A percentile compares a stretch with the other conserved stretches of the same genome.
These are phyloP conservation scores for Hyaloscypha finlandica DNA, from an alignment of 495 filamentous ascomycete genomes.

Conservation along the genomic window DNA sequence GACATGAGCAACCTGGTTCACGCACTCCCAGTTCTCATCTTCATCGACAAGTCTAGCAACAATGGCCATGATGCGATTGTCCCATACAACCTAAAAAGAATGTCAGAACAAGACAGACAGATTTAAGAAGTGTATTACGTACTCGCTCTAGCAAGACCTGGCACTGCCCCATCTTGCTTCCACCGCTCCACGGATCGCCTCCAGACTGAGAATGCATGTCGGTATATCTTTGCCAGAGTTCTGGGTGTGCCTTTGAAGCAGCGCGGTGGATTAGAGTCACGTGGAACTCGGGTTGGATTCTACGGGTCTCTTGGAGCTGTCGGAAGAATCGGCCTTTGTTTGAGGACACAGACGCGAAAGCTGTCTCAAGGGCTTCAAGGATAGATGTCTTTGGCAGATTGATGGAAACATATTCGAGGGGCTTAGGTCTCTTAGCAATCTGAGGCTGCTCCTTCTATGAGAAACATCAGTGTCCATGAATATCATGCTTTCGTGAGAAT, in stretches of 20 bases:
- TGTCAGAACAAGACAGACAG: conserved; percentile 13
- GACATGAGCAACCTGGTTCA: conserved; percentile 81
- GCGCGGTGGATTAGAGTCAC: conserved; percentile 90
- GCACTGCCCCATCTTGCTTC: conserved; percentile 46
- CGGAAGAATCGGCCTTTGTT: conserved; percentile 67
- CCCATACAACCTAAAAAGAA: conserved; percentile 64
- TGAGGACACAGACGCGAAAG: conserved; percentile 57
- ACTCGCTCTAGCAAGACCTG: conserved; percentile 53
- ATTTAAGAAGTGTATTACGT: conserved; percentile 10
- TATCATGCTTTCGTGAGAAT: not conserved
- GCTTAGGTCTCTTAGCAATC: conserved; percentile 26
- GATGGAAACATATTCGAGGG: conserved; percentile 83
- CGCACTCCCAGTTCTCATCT: conserved; percentile 59
- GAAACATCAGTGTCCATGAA: not conserved
- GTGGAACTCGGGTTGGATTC: conserved; percentile 86
- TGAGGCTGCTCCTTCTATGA: conserved; percentile 30
- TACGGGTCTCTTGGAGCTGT: conserved; percentile 68
- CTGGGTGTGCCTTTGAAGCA: conserved; percentile 53
- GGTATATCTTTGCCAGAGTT: conserved; percentile 71
- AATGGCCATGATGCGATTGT: conserved; percentile 84
- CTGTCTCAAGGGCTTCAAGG: conserved; percentile 60
- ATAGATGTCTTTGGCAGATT: conserved; percentile 61
- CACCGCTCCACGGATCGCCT: conserved; percentile 29
- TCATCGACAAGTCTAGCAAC: conserved; percentile 65
- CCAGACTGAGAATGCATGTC: conserved; percentile 46